Conservation (phyloP, 2,329 filamentous ascomycete species). For the Calcarisporium arbuscula region DNA sequence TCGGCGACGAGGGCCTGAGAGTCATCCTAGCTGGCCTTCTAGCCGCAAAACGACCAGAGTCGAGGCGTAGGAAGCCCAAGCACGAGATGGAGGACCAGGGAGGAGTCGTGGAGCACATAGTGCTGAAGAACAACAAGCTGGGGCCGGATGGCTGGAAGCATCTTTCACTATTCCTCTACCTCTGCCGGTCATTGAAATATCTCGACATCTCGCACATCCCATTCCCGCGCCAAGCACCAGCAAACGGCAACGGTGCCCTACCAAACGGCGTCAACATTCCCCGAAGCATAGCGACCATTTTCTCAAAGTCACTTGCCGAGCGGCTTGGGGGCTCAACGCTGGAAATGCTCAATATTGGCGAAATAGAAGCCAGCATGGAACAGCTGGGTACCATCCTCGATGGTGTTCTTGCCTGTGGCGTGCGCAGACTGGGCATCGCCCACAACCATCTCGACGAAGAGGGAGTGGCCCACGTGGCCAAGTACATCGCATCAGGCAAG, state of each 20-base stretch:
- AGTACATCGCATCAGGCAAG: constrained; percentile 66
- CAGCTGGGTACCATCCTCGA: constrained; percentile 75
- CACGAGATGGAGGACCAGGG: constrained; percentile 42
- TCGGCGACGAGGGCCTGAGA: constrained; percentile 80
- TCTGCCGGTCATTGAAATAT: constrained; percentile 78
- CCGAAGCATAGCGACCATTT: constrained; percentile 46
- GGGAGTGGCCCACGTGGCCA: constrained; percentile 68
- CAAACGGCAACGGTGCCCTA: constrained; percentile 21
- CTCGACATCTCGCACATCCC: constrained; percentile 81
- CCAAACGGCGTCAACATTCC: constrained; percentile 28
- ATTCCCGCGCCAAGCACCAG: constrained; percentile 51
- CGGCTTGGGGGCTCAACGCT: constrained; percentile 69
- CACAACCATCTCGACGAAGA: constrained; percentile 71
- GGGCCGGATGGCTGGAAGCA: constrained; percentile 86
- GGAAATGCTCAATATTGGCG: constrained; percentile 76
- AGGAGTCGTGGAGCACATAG: constrained; percentile 79
- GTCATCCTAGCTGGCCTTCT: constrained; percentile 82
- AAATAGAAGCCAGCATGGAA: constrained; percentile 65
- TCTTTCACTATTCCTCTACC: constrained; percentile 81
- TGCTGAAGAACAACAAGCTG: constrained; percentile 88
- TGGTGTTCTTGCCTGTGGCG: constrained; percentile 69
- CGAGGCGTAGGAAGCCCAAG: constrained; percentile 42
- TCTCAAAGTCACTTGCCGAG: constrained; percentile 70
- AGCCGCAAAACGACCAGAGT: constrained; percentile 61
- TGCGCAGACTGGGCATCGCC: constrained; percentile 74